A percentile compares a stretch with the other conserved stretches of the same genome.
These are phyloP conservation scores for Leccinum fallax DNA, from an alignment of 1,284 basidiomycete species.

Conservation along the genomic window DNA sequence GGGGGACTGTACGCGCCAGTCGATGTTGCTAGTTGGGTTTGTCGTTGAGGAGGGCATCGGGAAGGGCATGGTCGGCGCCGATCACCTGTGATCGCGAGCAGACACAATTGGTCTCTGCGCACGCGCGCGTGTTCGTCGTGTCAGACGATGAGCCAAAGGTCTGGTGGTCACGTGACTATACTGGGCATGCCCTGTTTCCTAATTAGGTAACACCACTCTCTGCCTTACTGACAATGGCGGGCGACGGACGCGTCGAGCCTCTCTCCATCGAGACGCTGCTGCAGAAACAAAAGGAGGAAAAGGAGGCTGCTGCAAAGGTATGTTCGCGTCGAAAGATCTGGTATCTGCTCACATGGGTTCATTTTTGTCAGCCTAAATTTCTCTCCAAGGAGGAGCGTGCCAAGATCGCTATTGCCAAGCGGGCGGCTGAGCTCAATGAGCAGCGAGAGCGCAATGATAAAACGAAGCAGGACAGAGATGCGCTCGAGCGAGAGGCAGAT, in stretches of 20 bases:
- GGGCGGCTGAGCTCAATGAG: slow-evolving; percentile 75
- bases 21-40: slow-evolving; percentile 25
- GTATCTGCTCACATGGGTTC: slow-evolving; percentile 10
- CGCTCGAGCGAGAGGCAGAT: slow-evolving; percentile 76
- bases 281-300: slow-evolving; percentile 84
- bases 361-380: slow-evolving; percentile 78
- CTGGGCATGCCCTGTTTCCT: slow-evolving; percentile 1
- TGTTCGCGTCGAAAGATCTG: background rate
- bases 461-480: slow-evolving; percentile 58
- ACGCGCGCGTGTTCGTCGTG: slow-evolving; percentile 30
- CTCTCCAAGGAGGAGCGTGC: slow-evolving; percentile 87
- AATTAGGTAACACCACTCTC: slow-evolving; percentile 15
- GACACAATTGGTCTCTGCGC: slow-evolving; percentile 2
- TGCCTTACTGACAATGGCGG: slow-evolving; percentile 37
- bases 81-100: slow-evolving; percentile 25
- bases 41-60: slow-evolving; percentile 15
- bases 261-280: slow-evolving; percentile 85
- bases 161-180: slow-evolving; percentile 23
- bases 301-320: slow-evolving; percentile 88
- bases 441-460: slow-evolving; percentile 66
- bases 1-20: slow-evolving; percentile 45
- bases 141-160: slow-evolving; percentile 24
- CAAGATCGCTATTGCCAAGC: slow-evolving; percentile 84
- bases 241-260: slow-evolving; percentile 50
- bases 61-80: slow-evolving; percentile 19